Base-by-base conservation (phyloP, 345 rosid genomes). In the Arabidopsis suecica region DNA sequence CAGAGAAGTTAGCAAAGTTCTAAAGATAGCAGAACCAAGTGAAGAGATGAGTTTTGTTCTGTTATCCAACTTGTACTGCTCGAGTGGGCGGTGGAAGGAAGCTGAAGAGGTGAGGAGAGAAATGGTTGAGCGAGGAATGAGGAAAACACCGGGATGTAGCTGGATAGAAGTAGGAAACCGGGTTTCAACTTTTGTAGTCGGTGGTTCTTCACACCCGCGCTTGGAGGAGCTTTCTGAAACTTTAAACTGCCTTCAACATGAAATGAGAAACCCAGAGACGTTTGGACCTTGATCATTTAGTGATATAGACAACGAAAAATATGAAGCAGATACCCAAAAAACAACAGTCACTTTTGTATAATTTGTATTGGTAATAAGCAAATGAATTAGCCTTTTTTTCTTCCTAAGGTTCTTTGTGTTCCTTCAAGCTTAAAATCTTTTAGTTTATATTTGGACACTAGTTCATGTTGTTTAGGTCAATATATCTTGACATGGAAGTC, bases 91-190 rank as follows among this genome's bases (percentile, higher is more conserved):
- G 72, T 88, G 97, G 96, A 85, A 82, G 59, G 89, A 88, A 84
- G 96, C 93, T 47, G 96, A 87, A 83, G 82, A 55, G 49, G 80
- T 88, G n/a, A 86, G 94, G 78, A 82, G 80, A 83, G 81, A 75
- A 51, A 88, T 90, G 91, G 63, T 14, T n/a, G 81, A 79, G 58
- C 73, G 81, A 81, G 93, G 97, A 37, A 41, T 91, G 62, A 87
- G 80, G 81, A 91, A 91, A 81, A 77, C 34, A 61, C 92, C 89
- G 8, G 96, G 93, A 33, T 92, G 91, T 75, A 89, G 97, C 25
- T 89, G 97, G 97, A 86, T 90, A 41, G 88, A 88, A 79, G 86
- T 90, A 79, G 80, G 74, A 61, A 85, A 86, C 51, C 37, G 69
- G 9, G 82, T 90, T 50, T 77, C 78, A 2, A 74, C 71, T 47